These are phyloP conservation scores for Diutina pseudorugosa DNA, from an alignment of 1,139 yeast genomes.

Conservation along the genomic window DNA sequence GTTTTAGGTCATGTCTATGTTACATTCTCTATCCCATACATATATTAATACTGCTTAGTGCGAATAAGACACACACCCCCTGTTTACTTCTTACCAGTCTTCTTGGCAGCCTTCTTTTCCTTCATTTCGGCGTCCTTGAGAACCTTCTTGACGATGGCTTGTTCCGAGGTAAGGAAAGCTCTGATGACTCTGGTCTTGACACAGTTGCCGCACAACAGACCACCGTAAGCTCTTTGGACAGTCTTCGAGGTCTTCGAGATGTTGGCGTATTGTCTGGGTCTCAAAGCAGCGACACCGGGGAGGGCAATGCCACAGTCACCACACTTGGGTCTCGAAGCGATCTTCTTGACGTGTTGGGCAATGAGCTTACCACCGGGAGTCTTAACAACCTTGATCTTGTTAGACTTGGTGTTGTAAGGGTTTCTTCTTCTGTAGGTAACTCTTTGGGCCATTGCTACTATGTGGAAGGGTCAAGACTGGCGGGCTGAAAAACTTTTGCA, in stretches of 20 bases:
- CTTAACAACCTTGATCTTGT: constrained; percentile 98
- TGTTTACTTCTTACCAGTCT: constrained; percentile 4
- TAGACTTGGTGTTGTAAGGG: constrained; percentile 96
- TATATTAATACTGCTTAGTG: constrained; percentile 1
- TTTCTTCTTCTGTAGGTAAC: constrained; percentile 75
- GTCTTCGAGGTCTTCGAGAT: constrained; percentile 95
- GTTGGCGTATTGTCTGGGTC: constrained; percentile 96
- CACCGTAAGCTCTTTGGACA: constrained; percentile 99
- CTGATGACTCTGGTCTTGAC: constrained; percentile 98
- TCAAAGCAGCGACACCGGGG: constrained; percentile 85
- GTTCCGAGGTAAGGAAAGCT: constrained; percentile 99
- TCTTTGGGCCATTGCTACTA: constrained; percentile 3
- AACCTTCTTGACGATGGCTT: constrained; percentile 98
- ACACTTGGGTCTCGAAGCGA: constrained; percentile 93
- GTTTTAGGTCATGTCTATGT: background rate
- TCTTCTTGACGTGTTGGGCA: constrained; percentile 95
- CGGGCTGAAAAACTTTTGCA: background rate
- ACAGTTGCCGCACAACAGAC: constrained; percentile 96
- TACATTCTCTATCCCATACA: background rate
- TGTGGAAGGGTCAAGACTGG: background rate
- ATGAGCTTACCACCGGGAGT: constrained; percentile 99
- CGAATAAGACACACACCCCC: background rate
- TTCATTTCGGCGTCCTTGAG: constrained; percentile 88
- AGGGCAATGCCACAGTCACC: constrained; percentile 95
- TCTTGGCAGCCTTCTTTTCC: constrained; percentile 24